These are phyloP conservation scores for Monilinia laxa DNA, from an alignment of 2,329 filamentous ascomycete species.

Conservation along the genomic window DNA sequence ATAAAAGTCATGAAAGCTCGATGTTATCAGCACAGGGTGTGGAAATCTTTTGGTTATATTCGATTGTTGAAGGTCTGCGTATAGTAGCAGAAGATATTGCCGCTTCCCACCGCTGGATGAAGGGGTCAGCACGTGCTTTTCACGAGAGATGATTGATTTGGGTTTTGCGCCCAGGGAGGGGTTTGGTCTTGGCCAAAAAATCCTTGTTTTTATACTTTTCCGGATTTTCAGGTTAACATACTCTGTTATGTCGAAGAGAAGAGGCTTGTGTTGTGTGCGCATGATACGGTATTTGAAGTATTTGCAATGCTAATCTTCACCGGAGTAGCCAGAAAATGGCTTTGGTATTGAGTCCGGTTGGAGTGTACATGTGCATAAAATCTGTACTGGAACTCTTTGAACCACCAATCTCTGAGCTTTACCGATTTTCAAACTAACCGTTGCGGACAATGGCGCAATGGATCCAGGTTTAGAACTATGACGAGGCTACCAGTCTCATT, in stretches of 20 bases:
- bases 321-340: background rate
- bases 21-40: background rate
- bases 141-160: too few species aligned
- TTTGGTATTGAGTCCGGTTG: too few species aligned
- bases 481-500: too few species aligned
- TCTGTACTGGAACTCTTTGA: too few species aligned
- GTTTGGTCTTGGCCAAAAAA: background rate
- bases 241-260: too few species aligned
- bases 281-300: too few species aligned
- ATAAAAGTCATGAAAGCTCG: background rate
- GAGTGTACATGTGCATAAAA: too few species aligned
- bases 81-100: background rate
- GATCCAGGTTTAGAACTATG: background rate
- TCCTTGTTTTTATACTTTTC: too few species aligned
- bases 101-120: background rate
- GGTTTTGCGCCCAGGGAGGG: too few species aligned
- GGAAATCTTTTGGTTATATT: background rate
- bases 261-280: too few species aligned
- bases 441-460: background rate
- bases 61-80: background rate
- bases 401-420: background rate
- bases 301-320: background rate
- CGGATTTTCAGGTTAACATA: too few species aligned
- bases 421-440: background rate
- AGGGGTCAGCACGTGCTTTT: background rate